These are phyloP conservation scores for Gymnopilus junonius DNA, from an alignment of 768 basidiomycete genomes.

Conservation along the genomic window DNA sequence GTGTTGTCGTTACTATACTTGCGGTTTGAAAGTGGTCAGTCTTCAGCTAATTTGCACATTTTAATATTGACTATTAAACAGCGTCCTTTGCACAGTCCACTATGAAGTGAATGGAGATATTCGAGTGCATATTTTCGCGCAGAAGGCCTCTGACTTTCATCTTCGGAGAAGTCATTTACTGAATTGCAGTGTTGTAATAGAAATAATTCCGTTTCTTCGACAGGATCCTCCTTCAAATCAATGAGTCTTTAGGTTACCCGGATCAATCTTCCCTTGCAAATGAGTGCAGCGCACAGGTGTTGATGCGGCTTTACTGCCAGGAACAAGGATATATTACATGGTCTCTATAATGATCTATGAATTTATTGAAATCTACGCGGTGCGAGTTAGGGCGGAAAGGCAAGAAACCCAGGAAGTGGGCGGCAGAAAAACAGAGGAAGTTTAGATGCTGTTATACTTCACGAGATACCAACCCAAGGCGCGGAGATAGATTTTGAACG, in stretches of 20 bases:
- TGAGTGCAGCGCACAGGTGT: no score
- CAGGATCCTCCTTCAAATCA: no score
- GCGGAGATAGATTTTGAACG: background rate
- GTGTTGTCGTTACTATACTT: conserved; percentile 33
- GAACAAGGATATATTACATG: no score
- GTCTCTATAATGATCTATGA: background rate
- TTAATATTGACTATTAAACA: background rate
- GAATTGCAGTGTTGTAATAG: no score
- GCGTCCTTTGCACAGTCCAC: background rate
- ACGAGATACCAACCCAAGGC: background rate
- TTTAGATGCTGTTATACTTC: conserved; percentile 4
- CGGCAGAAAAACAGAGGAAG: background rate
- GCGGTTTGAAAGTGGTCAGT: conserved; percentile 2
- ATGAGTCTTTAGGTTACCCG: no score
- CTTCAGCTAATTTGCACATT: background rate
- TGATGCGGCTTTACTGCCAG: no score
- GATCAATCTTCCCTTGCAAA: no score
- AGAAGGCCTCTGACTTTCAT: no score
- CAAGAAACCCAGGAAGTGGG: background rate
- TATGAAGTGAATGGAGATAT: no score
- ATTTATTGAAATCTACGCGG: background rate
- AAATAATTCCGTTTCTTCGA: no score
- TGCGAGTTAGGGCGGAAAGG: background rate
- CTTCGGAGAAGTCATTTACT: no score
- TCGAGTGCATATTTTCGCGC: no score